Evolutionary conservation across 2,329 filamentous ascomycete species (phyloP), one percentile per base, ranked within the genome.

Genomic region (Fusarium chlamydosporum): DNA sequence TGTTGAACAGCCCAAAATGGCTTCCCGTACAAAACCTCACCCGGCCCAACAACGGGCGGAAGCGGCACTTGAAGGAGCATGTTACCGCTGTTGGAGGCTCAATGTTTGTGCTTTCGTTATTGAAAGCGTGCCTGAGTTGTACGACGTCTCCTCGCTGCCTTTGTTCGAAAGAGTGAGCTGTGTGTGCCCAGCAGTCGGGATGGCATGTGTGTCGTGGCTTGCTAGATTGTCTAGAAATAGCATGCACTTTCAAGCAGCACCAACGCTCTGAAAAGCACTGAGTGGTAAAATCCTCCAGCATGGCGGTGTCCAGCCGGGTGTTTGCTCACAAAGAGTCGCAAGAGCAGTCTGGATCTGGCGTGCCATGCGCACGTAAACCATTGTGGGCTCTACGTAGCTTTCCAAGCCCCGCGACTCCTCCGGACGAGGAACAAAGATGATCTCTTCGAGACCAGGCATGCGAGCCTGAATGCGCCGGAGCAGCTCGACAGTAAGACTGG

Each of bases 371-470:
- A 76, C 74, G 45, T 77, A 74, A 6, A 74, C 73, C 48, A 79
- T 73, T 31, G 68, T 65, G 8, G 77, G 74, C 40, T 78, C 73
- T 13, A 77, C 69, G 31, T 78, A 73, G 15, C 65, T 70, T 27
- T 68, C 67, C 35, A 75, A 74, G 52, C 78, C 76, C 42, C 76
- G 47, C 4, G 76, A 76, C 61, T 80, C 79, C 40, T 79, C 76
- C 33, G 79, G 78, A 20, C 77, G 75, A 23, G 81, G 81, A 40
- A 85, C 79, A 56, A 85, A 81, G 40, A 82, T 75, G 42, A 85
- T 76, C 64, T 81, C 80, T 56, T 80, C 72, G 7, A 85, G 73
- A 1, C 68, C 71, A 2, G 79, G 79, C 74, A 85, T 78, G 18
- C 79, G 78, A 6, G 64, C 55, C 41, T 76, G 75, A 23, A 84